Conservation (phyloP, 768 basidiomycete genomes). For the Termitomyces sp. region DNA sequence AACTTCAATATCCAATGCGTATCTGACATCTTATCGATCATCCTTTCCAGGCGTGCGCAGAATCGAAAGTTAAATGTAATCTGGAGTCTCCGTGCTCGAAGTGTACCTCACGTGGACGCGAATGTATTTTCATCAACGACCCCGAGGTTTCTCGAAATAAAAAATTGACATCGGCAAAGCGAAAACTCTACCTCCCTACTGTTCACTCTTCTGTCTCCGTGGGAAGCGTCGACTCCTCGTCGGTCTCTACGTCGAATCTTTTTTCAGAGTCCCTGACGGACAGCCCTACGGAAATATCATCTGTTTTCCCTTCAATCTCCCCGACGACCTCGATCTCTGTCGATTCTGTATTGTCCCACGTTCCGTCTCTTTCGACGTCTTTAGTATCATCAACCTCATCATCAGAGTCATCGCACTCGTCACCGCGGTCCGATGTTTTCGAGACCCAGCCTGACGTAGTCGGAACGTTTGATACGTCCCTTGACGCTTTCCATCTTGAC, state of each 20-base stretch:
- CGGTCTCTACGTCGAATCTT: slow-evolving; percentile 1
- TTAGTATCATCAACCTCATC: slow-evolving; percentile 32
- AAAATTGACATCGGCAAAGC: slow-evolving; percentile 30
- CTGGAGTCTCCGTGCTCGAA: slow-evolving; percentile 65
- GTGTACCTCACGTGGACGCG: slow-evolving; percentile 57
- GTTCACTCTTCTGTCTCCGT: slow-evolving; percentile 27
- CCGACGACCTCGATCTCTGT: slow-evolving; percentile 9
- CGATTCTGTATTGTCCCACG: slow-evolving; percentile 10
- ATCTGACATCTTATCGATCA: background rate
- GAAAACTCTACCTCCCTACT: slow-evolving; percentile 14
- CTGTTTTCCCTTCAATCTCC: slow-evolving; percentile 5
- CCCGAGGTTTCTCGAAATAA: slow-evolving; percentile 39
- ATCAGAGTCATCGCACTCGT: slow-evolving; percentile 26
- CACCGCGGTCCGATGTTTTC: slow-evolving; percentile 36
- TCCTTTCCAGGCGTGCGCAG: slow-evolving; percentile 56
- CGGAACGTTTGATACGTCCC: slow-evolving; percentile 28
- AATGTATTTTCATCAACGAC: slow-evolving; percentile 60
- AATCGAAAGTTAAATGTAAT: slow-evolving; percentile 76
- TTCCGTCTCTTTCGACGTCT: slow-evolving; percentile 19
- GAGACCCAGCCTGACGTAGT: slow-evolving; percentile 26
- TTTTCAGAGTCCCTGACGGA: slow-evolving; percentile 10
- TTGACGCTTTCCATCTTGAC: slow-evolving; percentile 28
- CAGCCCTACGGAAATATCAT: slow-evolving; percentile 11
- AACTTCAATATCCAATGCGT: background rate
- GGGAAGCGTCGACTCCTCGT: slow-evolving; percentile 20